Base-by-base conservation (phyloP, 2,329 filamentous ascomycete genomes). In the Talaromyces sp. region DNA sequence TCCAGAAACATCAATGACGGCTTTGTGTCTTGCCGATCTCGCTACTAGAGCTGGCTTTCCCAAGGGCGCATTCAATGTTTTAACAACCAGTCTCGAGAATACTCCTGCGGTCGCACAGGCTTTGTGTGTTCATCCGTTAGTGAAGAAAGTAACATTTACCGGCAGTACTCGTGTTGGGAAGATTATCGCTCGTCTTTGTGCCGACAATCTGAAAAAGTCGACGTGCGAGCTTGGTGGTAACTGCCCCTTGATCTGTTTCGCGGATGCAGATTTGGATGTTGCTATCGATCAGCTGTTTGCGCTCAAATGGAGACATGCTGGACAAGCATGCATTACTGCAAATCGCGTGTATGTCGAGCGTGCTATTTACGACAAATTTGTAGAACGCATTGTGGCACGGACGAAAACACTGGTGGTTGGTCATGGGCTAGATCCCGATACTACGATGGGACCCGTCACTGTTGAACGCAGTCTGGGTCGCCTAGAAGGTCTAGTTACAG, bases 151-250 rank as follows among this genome's bases (percentile, higher is more conserved):
- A n/a, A 78, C 78, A 0, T 89, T 89, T 68, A 89, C 87, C 2
- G 85, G 85, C 24, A 64, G 62, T 35, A 64, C 56, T 37, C 77
- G 85, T 58, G 82, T 89, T 4, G 87, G 87, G 47, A 89, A 89
- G 73, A 76, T 89, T 13, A 81, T 89, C 11, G 86, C 87, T 0
- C 83, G 81, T 57, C 81, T 86, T 63, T 89, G 87, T 70, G 78
- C 85, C 0, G 82, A 86, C 52, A 85, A 87, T 72, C 77, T 90
- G 71, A 89, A 89, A 77, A 88, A 88, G 71, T 86, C 89, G 65
- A 89, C 86, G 0, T 80, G 89, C 10, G 87, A 89, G 76, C 87
- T 86, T 11, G 87, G 87, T 56, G 87, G 87, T 64, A 89, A 89
- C 76, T 86, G 83, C 10, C 86, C 87, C 0, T 78, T 88, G 22